These are phyloP conservation scores for Albatrellus ellisii DNA, from an alignment of 768 basidiomycete species.

Conservation along the genomic window DNA sequence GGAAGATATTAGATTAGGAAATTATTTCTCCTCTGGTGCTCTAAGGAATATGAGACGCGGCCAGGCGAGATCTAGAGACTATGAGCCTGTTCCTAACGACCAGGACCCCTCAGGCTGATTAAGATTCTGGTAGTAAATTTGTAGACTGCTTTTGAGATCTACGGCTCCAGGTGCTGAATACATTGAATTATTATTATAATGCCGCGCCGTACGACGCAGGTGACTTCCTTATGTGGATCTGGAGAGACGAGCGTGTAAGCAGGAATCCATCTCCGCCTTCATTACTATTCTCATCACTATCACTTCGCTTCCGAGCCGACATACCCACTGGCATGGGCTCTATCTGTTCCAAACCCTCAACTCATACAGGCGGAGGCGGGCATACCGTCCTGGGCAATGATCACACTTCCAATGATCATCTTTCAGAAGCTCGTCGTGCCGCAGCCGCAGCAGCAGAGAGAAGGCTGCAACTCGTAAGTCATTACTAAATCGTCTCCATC, in stretches of 20 bases:
- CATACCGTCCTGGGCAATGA: slow-evolving; percentile 16
- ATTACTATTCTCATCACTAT: neutral
- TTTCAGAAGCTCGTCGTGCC: slow-evolving; percentile 18
- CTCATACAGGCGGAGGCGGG: slow-evolving; percentile 21
- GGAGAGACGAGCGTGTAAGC: too few relatives aligned
- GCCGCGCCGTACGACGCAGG: too few relatives aligned
- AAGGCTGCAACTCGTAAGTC: slow-evolving; percentile 21
- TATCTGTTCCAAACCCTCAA: slow-evolving; percentile 23
- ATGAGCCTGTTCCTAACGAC: slow-evolving; percentile 3
- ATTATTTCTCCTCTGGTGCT: neutral
- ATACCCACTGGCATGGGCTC: slow-evolving; percentile 19
- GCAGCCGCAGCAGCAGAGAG: slow-evolving; percentile 25
- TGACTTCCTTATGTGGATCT: too few relatives aligned
- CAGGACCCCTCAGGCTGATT: too few relatives aligned
- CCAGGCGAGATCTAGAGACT: too few relatives aligned
- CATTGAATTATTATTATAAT: too few relatives aligned
- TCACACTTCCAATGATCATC: slow-evolving; percentile 1
- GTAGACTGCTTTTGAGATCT: too few relatives aligned
- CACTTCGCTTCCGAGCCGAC: neutral
- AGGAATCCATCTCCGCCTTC: neutral
- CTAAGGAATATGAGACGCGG: too few relatives aligned
- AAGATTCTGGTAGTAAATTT: too few relatives aligned
- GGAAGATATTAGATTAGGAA: slow-evolving; percentile 5
- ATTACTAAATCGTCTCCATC: neutral
- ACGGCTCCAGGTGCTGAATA: too few relatives aligned